Conservation (phyloP, 2,329 filamentous ascomycete genomes). For the Arthroderma sp. region DNA sequence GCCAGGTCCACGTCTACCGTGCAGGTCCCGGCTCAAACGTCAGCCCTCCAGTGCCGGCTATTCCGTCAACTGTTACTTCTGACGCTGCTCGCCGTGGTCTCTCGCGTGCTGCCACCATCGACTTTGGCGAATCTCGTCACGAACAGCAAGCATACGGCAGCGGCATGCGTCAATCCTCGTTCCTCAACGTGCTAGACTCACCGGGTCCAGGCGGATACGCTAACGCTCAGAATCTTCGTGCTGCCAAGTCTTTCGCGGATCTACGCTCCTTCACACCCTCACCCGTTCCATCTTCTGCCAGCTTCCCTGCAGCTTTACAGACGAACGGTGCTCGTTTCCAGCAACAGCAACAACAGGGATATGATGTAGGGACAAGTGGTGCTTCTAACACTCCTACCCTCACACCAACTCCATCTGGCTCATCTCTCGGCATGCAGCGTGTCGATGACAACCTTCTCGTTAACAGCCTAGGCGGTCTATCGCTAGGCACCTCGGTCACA, state of each 20-base stretch:
- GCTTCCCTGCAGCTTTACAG: conserved; percentile 60
- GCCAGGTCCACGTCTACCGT: conserved; percentile 78
- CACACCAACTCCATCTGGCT: conserved; percentile 46
- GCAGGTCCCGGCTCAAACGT: conserved; percentile 41
- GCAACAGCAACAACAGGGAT: conserved; percentile 20
- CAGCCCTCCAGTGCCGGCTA: conserved; percentile 51
- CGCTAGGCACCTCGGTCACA: conserved; percentile 40
- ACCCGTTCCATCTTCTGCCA: conserved; percentile 76
- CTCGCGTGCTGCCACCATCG: conserved; percentile 91
- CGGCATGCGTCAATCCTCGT: conserved; percentile 65
- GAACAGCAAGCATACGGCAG: conserved; percentile 50
- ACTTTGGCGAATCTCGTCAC: conserved; percentile 74
- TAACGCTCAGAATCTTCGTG: conserved; percentile 67
- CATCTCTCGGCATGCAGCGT: conserved; percentile 38
- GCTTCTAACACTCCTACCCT: conserved; percentile 55
- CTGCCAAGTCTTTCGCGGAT: conserved; percentile 94
- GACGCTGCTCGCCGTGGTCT: conserved; percentile 73
- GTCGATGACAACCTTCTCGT: conserved; percentile 47
- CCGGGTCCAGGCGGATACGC: conserved; percentile 46
- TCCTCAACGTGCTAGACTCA: conserved; percentile 78
- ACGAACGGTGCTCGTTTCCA: conserved; percentile 52
- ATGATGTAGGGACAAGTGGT: conserved; percentile 45
- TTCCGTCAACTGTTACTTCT: conserved; percentile 50
- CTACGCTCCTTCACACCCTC: conserved; percentile 90
- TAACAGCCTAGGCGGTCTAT: conserved; percentile 51